Conservation (phyloP, 805 yeast genomes). For the Candida xyloterini region DNA sequence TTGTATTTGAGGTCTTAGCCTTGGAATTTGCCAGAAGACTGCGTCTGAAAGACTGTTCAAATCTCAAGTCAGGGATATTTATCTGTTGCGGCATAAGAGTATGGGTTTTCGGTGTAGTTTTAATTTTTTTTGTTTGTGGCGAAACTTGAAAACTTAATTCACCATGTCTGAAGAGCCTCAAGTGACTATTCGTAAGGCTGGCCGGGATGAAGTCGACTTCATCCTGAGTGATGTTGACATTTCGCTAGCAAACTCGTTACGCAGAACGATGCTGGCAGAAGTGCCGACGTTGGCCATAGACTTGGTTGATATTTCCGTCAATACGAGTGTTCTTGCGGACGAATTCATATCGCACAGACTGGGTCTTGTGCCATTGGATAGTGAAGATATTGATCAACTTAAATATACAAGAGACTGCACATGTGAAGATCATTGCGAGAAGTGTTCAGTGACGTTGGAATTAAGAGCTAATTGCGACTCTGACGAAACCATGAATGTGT, state of each 20-base stretch:
- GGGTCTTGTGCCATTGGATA: constrained; percentile 86
- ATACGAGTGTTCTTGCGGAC: constrained; percentile 94
- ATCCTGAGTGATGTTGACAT: constrained; percentile 84
- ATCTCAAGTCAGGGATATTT: constrained; percentile 60
- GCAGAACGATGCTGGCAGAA: constrained; percentile 92
- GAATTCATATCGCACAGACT: constrained; percentile 93
- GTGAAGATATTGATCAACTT: constrained; percentile 77
- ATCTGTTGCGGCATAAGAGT: constrained; percentile 12
- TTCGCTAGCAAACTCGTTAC: constrained; percentile 85
- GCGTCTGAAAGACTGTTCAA: constrained; percentile 57
- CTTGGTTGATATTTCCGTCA: constrained; percentile 87
- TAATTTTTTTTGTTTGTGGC: constrained; percentile 7
- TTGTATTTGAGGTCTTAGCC: constrained; percentile 12
- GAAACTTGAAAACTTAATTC: constrained; percentile 6
- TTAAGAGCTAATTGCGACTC: constrained; percentile 83
- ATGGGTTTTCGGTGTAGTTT: constrained; percentile 9
- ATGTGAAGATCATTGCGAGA: constrained; percentile 95
- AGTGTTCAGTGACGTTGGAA: constrained; percentile 85
- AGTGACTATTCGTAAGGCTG: constrained; percentile 84
- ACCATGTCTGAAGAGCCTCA: constrained; percentile 55
- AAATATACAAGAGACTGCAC: constrained; percentile 94
- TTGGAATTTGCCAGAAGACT: constrained; percentile 31
- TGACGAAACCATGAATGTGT: constrained; percentile 85
- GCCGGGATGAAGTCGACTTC: constrained; percentile 84
- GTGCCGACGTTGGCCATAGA: constrained; percentile 97